Evolutionary conservation across 805 yeast genomes (phyloP), one percentile per base, ranked within the genome.

Genomic region (Peterozyma xylosa): DNA sequence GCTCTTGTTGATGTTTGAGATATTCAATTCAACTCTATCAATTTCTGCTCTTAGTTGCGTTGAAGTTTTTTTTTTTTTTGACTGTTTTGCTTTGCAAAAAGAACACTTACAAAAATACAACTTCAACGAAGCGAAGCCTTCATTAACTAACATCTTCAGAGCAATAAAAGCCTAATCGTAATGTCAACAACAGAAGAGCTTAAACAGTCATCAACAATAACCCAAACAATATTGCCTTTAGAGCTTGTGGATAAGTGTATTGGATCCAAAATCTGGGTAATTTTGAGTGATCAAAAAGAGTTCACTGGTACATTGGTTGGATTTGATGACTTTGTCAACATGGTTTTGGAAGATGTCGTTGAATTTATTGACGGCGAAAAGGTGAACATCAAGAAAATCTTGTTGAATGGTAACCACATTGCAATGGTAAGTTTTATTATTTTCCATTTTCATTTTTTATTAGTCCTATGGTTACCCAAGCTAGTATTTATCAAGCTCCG

Each of bases 241-340:
- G 98, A 90, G 62, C 75, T 88, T 41, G 85, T 91, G 35, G 97
- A 93, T 62, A 83, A 81, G 62, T 80, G 90, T 48, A 80, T 91
- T 34, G 96, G 96, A 14, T 79, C 87, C 30, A 71, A 74, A 44
- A 79, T 91, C 35, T 78, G 85, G 74, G 86, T 89, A 21, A 71
- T 87, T 42, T 69, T 87, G 65, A 71, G 73, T 38, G 68, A 63
- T 48, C 69, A 73, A 46, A 78, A 78, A 59, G 97, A 90, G 59
- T 93, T 88, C 59, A 73, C 76, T n/a, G 99, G 99, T 1, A 86
- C 80, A 3, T 69, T 93, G 42, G 76, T 84, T 29, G 98, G 98
- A 1, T 91, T 91, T 62, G 99, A 93, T 60, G 98, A 93, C 63
- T 91, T 83, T 55, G 97, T 93, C 48, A 93, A 87, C 58, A 80